These are phyloP conservation scores for Boletus hoseneyae DNA, from an alignment of 1,284 basidiomycete genomes.

Conservation along the genomic window DNA sequence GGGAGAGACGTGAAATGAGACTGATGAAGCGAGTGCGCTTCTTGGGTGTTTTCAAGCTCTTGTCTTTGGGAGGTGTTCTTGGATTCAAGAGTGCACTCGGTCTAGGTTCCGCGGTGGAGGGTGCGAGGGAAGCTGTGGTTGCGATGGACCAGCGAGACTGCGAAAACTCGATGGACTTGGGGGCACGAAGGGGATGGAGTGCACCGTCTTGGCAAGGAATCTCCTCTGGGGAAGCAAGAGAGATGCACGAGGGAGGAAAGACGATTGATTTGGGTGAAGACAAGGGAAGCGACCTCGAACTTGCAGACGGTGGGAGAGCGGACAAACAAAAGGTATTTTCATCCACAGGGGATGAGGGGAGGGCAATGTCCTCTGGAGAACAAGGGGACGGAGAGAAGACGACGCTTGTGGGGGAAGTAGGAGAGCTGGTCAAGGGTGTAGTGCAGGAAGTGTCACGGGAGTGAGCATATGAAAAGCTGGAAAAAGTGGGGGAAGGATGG, in stretches of 20 bases:
- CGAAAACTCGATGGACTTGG: slow-evolving; percentile 8
- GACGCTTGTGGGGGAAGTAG: slow-evolving; percentile 20
- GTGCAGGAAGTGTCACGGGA: slow-evolving; percentile 29
- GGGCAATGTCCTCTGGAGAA: slow-evolving; percentile 22
- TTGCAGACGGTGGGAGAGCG: slow-evolving; percentile 12
- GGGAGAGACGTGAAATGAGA: slow-evolving; percentile 32
- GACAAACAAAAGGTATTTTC: slow-evolving; percentile 8
- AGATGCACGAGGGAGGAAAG: slow-evolving; percentile 7
- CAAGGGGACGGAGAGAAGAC: slow-evolving; percentile 19
- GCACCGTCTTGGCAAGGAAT: background rate
- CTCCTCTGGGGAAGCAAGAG: background rate
- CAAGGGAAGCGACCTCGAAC: background rate
- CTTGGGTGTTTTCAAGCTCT: slow-evolving; percentile 25
- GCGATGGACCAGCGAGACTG: slow-evolving; percentile 32
- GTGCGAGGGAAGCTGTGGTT: slow-evolving; percentile 23
- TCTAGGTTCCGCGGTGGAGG: slow-evolving; percentile 16
- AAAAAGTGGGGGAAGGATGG: slow-evolving; percentile 28
- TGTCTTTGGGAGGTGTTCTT: slow-evolving; percentile 17
- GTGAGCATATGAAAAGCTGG: slow-evolving; percentile 26
- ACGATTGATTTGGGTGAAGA: slow-evolving; percentile 3
- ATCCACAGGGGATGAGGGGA: slow-evolving; percentile 24
- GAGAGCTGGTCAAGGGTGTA: slow-evolving; percentile 21
- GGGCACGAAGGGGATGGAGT: slow-evolving; percentile 14
- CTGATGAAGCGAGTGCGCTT: slow-evolving; percentile 34
- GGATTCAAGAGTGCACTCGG: background rate